Evolutionary conservation across 2,329 filamentous ascomycete species (phyloP).

Genomic region (Apiospora rasikravindrae): DNA sequence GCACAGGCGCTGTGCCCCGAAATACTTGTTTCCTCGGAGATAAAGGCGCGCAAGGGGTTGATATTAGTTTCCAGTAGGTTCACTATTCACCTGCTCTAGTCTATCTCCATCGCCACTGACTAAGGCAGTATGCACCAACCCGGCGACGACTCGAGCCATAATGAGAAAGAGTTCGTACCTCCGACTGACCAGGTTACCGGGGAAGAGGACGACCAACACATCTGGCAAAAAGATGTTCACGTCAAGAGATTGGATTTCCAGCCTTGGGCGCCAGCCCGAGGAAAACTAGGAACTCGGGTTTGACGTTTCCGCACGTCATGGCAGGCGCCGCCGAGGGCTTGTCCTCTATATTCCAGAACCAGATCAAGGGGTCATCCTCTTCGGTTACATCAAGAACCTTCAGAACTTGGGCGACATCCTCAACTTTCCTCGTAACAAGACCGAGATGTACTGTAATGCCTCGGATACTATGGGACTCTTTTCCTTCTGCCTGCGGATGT

Average conservation of each 20-base stretch:
- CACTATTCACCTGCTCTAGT: too few species aligned
- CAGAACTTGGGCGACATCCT: constrained; percentile 30
- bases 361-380: constrained; percentile 37
- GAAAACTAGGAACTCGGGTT: neutral
- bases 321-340: constrained; percentile 34
- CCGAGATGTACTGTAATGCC: constrained; percentile 28
- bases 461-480: constrained; percentile 28
- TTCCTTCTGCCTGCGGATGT: neutral
- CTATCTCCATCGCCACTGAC: neutral
- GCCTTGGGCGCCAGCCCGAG: neutral
- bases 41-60: too few species aligned
- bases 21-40: too few species aligned
- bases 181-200: neutral
- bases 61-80: too few species aligned
- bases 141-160: neutral
- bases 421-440: constrained; percentile 28
- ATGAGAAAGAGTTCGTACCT: neutral
- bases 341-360: constrained; percentile 21
- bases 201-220: neutral
- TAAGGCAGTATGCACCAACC: neutral
- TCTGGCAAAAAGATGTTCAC: neutral
- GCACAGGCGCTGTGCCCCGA: too few species aligned
- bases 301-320: constrained; percentile 30
- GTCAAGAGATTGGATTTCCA: neutral
- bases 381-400: constrained; percentile 35